Conservation (phyloP, 1,284 basidiomycete genomes). For the Cronartium ribicola region DNA sequence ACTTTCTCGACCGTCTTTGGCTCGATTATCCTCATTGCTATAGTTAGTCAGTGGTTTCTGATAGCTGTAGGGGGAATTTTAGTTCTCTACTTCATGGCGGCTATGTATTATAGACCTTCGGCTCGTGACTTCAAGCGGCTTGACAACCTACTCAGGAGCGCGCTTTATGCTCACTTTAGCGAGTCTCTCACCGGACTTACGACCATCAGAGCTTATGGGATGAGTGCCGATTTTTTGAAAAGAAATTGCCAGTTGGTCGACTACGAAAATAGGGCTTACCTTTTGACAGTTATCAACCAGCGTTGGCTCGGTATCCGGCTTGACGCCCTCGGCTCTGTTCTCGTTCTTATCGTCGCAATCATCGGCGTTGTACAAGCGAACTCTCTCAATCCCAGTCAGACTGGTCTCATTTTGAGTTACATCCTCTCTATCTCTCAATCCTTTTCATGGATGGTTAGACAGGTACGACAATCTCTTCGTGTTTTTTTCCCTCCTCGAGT, state of each 20-base stretch:
- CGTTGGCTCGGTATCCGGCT: slow-evolving; percentile 74
- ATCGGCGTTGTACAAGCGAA: slow-evolving; percentile 56
- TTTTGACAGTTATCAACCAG: slow-evolving; percentile 74
- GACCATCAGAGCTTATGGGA: slow-evolving; percentile 75
- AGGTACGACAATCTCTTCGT: too few relatives aligned
- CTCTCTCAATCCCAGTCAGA: slow-evolving; percentile 23
- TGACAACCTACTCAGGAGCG: slow-evolving; percentile 60
- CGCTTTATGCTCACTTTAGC: slow-evolving; percentile 57
- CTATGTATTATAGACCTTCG: slow-evolving; percentile 49
- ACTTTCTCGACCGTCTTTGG: slow-evolving; percentile 58
- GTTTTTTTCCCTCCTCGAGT: too few relatives aligned
- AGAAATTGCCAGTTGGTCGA: slow-evolving; percentile 77
- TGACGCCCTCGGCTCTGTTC: background rate
- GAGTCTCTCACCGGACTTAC: slow-evolving; percentile 80
- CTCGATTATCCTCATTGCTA: slow-evolving; percentile 61
- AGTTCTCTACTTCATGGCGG: slow-evolving; percentile 56
- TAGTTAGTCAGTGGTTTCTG: slow-evolving; percentile 62
- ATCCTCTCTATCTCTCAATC: slow-evolving; percentile 5
- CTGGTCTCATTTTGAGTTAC: slow-evolving; percentile 22
- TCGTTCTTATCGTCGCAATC: slow-evolving; percentile 12
- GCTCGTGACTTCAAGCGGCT: slow-evolving; percentile 63
- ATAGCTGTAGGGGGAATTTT: too few relatives aligned
- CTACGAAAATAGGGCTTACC: slow-evolving; percentile 84
- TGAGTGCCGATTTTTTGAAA: slow-evolving; percentile 58
- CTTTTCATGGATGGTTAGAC: background rate